Conservation (phyloP, 208 protist genomes). For the Balamuthia mandrillaris region DNA sequence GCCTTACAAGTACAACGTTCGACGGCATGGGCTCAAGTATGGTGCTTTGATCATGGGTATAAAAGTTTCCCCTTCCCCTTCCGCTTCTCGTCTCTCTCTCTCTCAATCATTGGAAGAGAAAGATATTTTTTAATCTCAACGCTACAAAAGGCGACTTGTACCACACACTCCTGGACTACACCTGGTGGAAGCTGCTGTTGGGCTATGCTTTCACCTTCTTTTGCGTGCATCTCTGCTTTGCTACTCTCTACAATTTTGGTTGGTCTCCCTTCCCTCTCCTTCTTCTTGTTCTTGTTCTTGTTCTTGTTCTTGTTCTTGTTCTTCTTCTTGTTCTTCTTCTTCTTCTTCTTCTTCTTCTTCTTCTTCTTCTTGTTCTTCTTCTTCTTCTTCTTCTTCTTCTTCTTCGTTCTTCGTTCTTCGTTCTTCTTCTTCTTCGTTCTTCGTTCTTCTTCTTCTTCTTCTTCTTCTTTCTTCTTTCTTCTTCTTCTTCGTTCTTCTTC, state of each 20-base stretch:
- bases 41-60: background rate
- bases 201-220: slow-evolving; percentile 12
- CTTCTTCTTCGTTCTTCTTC: too few relatives aligned
- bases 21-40: background rate
- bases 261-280: background rate
- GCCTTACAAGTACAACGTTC: slow-evolving; percentile 24
- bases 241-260: slow-evolving; percentile 18
- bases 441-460: too few relatives aligned
- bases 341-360: too few relatives aligned
- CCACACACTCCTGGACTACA: slow-evolving; percentile 17
- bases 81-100: background rate
- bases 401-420: too few relatives aligned
- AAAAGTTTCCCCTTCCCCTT: background rate
- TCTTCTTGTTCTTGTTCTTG: background rate
- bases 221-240: slow-evolving; percentile 17
- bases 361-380: too few relatives aligned
- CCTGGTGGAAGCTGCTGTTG: slow-evolving; percentile 39
- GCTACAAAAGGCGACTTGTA: background rate
- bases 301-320: background rate
- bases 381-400: too few relatives aligned
- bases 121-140: background rate
- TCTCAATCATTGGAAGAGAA: background rate
- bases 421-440: too few relatives aligned
- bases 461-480: too few relatives aligned
- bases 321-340: background rate